Conservation (phyloP, 2,329 filamentous ascomycete genomes). For the Cyphellophora attinorum region DNA sequence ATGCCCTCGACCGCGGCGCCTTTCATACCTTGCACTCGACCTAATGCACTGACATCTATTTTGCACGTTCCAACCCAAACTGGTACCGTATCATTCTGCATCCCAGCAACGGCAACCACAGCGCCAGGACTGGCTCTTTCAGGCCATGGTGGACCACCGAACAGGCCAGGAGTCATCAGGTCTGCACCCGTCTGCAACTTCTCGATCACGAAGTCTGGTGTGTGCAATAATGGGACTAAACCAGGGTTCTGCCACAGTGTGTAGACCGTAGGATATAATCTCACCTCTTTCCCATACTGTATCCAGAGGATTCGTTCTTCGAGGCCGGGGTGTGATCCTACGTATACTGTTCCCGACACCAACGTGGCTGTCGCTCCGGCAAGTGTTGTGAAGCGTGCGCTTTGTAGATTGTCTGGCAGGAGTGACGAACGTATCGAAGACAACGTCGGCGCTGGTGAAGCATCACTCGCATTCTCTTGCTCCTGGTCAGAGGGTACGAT, state of each 20-base stretch:
- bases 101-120: conserved; percentile 53
- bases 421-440: conserved; percentile 47
- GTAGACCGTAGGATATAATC: conserved; percentile 46
- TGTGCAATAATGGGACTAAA: conserved; percentile 55
- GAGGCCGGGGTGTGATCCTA: conserved; percentile 47
- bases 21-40: conserved; percentile 48
- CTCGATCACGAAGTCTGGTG: conserved; percentile 48
- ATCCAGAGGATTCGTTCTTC: conserved; percentile 57
- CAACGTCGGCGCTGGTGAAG: conserved; percentile 30
- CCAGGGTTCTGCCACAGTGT: conserved; percentile 56
- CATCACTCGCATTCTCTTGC: conserved; percentile 18
- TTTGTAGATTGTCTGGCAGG: conserved; percentile 53
- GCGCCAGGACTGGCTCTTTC: conserved; percentile 48
- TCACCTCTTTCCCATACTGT: conserved; percentile 44
- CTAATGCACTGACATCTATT: conserved; percentile 49
- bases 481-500: conserved; percentile 27
- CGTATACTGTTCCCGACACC: conserved; percentile 55
- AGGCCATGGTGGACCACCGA: conserved; percentile 56
- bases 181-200: conserved; percentile 58
- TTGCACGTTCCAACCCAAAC: conserved; percentile 56
- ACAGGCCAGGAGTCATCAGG: conserved; percentile 59
- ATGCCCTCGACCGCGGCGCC: conserved; percentile 56
- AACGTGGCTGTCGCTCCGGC: conserved; percentile 51
- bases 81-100: conserved; percentile 51
- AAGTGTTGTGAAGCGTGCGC: conserved; percentile 57